Evolutionary conservation across 2,329 filamentous ascomycete genomes (phyloP).

Genomic region (Cylindrodendrum hubeiense): DNA sequence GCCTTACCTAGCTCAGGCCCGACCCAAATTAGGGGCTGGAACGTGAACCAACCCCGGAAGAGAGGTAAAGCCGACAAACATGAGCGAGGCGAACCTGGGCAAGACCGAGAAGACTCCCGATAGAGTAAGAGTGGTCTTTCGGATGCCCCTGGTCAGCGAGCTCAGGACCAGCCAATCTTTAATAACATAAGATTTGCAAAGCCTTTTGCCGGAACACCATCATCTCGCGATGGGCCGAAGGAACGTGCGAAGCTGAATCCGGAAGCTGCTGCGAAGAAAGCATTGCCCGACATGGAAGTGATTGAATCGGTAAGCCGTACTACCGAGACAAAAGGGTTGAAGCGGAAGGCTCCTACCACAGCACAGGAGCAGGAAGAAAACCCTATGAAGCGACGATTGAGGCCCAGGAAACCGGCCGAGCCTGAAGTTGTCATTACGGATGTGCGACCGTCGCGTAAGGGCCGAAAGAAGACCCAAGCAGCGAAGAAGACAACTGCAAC

Average conservation of each 20-base stretch:
- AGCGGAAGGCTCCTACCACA: neutral
- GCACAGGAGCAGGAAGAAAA: constrained; percentile 24
- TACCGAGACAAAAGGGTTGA: constrained; percentile 4
- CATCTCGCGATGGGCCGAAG: neutral
- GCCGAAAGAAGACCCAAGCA: constrained; percentile 6
- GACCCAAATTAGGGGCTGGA: constrained; percentile 70
- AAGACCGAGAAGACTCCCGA: constrained; percentile 54
- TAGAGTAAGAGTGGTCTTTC: constrained; percentile 49
- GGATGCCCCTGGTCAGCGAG: constrained; percentile 34
- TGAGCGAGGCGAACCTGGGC: constrained; percentile 47
- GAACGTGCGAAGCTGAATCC: neutral
- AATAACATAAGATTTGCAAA: constrained; percentile 42
- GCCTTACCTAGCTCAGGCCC: constrained; percentile 68
- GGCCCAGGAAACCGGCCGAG: constrained; percentile 35
- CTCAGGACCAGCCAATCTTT: constrained; percentile 25
- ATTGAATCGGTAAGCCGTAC: neutral
- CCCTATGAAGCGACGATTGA: constrained; percentile 36
- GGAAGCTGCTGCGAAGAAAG: neutral
- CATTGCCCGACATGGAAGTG: neutral
- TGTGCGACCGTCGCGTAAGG: constrained; percentile 24
- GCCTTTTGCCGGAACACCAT: constrained; percentile 35
- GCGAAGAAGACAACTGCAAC: constrained; percentile 22
- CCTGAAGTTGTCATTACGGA: constrained; percentile 12
- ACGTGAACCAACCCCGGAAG: constrained; percentile 57
- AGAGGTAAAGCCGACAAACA: constrained; percentile 51